These are phyloP conservation scores for Fraxinus cuspidata DNA, from an alignment of 257 asterid species.

Conservation along the genomic window DNA sequence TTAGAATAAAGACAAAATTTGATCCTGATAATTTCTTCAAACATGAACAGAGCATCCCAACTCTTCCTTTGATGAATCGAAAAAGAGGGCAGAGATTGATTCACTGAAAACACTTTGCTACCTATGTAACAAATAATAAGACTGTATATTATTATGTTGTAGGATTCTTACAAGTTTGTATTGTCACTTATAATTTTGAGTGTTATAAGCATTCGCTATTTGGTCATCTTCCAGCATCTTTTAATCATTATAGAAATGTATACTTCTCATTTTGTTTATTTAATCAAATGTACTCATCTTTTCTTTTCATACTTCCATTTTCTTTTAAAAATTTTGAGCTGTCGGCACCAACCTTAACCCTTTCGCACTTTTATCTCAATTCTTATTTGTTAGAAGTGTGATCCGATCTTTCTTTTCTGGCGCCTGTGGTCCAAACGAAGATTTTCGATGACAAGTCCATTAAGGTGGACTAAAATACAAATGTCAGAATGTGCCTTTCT, in stretches of 20 bases:
- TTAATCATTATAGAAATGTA: not conserved
- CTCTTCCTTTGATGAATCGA: slow-evolving; percentile 29
- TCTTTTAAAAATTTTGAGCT: no score
- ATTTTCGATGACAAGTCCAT: no score
- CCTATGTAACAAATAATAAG: not conserved
- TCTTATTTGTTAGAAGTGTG: no score
- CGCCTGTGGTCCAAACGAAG: no score
- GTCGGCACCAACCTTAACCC: no score
- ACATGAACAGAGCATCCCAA: slow-evolving; percentile 41
- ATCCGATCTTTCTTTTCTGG: no score
- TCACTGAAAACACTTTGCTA: slow-evolving; percentile 21
- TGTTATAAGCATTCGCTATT: not conserved
- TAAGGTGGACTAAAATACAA: no score
- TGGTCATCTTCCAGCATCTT: not conserved
- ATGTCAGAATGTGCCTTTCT: no score
- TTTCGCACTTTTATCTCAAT: no score
- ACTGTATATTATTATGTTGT: not conserved
- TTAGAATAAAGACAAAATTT: slow-evolving; percentile 53
- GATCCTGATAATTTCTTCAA: slow-evolving; percentile 73
- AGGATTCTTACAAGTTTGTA: not conserved
- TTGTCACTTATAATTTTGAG: not conserved
- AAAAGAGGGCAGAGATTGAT: slow-evolving; percentile 29
- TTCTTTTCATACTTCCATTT: no score
- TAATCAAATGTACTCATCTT: no score
- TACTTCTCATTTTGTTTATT: no score